Conservation (phyloP, 495 filamentous ascomycete genomes). For the Glarea lozoyensis region DNA sequence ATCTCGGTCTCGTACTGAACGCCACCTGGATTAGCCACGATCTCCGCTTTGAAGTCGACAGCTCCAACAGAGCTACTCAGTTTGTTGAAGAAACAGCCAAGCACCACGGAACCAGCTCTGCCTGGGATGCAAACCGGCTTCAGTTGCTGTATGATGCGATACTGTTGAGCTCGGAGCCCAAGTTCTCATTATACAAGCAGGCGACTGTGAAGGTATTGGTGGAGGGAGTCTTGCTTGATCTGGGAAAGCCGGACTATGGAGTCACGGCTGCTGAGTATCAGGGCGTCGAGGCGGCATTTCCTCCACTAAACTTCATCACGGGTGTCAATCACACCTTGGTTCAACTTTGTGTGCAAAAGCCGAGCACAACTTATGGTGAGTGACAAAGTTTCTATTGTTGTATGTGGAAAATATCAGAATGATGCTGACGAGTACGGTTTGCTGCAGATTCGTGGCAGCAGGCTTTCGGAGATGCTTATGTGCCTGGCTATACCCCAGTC, state of each 20-base stretch:
- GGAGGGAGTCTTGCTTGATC: slow-evolving; percentile 29
- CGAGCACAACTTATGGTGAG: slow-evolving; percentile 30
- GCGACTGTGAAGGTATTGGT: slow-evolving; percentile 25
- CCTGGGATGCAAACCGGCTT: slow-evolving; percentile 29
- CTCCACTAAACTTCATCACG: slow-evolving; percentile 23
- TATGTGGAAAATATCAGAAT: slow-evolving; percentile 16
- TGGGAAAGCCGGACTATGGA: slow-evolving; percentile 20
- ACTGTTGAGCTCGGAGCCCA: slow-evolving; percentile 30
- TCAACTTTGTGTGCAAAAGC: slow-evolving; percentile 28
- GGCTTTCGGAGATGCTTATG: slow-evolving; percentile 20
- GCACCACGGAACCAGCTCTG: slow-evolving; percentile 15
- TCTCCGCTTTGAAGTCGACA: slow-evolving; percentile 36
- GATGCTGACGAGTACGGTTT: slow-evolving; percentile 8
- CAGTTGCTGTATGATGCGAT: slow-evolving; percentile 37
- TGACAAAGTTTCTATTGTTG: slow-evolving; percentile 13
- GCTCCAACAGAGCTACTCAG: slow-evolving; percentile 28
- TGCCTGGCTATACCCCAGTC: slow-evolving; percentile 22
- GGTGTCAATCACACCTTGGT: slow-evolving; percentile 25
- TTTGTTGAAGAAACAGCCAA: slow-evolving; percentile 23
- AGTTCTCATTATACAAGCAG: slow-evolving; percentile 31
- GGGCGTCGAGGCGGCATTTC: slow-evolving; percentile 22
- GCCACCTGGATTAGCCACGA: slow-evolving; percentile 22
- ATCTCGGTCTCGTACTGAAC: slow-evolving; percentile 23
- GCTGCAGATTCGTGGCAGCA: slow-evolving; percentile 22
- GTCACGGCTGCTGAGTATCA: slow-evolving; percentile 27